These are phyloP conservation scores for Thelonectria rubi DNA, from an alignment of 2,329 filamentous ascomycete genomes.

Conservation along the genomic window DNA sequence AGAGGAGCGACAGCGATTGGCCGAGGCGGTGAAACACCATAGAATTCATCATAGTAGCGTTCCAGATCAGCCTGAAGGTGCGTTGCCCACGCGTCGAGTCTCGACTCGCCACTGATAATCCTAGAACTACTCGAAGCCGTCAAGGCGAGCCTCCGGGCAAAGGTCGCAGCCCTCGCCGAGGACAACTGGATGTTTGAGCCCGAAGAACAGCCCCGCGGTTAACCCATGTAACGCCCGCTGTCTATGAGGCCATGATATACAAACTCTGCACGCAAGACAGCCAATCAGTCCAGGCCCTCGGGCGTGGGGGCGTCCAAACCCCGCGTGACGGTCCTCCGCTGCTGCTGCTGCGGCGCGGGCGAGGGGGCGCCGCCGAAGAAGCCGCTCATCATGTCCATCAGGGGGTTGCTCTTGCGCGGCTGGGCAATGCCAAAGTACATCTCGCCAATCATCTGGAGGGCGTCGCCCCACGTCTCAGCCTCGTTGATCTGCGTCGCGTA, in stretches of 20 bases:
- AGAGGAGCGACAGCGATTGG: constrained; percentile 69
- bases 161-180: constrained; percentile 77
- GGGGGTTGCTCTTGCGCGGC: constrained; percentile 87
- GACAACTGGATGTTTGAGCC: constrained; percentile 93
- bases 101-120: constrained; percentile 25
- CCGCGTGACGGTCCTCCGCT: constrained; percentile 55
- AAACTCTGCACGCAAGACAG: constrained; percentile 9
- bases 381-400: constrained; percentile 98
- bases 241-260: constrained; percentile 43
- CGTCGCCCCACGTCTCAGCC: constrained; percentile 78
- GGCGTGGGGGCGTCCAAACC: constrained; percentile 60
- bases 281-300: constrained; percentile 66
- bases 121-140: constrained; percentile 75
- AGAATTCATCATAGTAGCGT: constrained; percentile 63
- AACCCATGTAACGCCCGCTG: constrained; percentile 42
- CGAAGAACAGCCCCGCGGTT: constrained; percentile 61
- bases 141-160: constrained; percentile 74
- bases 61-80: constrained; percentile 73
- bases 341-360: constrained; percentile 50
- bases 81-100: constrained; percentile 34
- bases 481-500: constrained; percentile 84
- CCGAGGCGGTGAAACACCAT: constrained; percentile 70
- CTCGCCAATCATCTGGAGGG: constrained; percentile 87
- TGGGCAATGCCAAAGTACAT: constrained; percentile 96
- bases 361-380: constrained; percentile 82